Evolutionary conservation across 1,284 basidiomycete species (phyloP), one percentile per base, ranked within the genome.

Genomic region (Sanghuangporus weigelae): DNA sequence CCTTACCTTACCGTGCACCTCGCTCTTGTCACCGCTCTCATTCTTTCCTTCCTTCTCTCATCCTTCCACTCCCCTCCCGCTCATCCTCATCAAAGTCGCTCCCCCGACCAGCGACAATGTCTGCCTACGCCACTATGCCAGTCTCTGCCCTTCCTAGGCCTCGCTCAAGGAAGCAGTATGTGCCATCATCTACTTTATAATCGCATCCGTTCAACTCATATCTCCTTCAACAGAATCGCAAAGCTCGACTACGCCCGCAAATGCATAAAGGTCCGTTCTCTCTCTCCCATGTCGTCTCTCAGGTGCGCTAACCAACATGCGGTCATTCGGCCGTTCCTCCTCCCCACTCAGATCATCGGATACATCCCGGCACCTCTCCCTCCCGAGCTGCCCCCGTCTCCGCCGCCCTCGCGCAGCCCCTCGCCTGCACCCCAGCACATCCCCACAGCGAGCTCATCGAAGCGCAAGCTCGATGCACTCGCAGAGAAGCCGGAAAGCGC

Each of bases 321-420:
- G 44, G 53, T 38, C 54, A 26, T 44, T 23, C 51, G 42, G 16
- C 59, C 21, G 57, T 49, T 11, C 26, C 48, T 42, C 11, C 65
- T 31, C 67, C 62, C 63, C 64, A 63, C 69, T 59, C 71, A 89
- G 86, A 81, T 87, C 73, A 78, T 89, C 69, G 84, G 83, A 62
- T 74, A 78, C 64, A 78, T 86, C 63, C 74, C 77, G 63, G 70
- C 78, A 39, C 83, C 81, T 65, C 78, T 87, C 38, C 85, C 88
- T 60, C 80, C 85, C 68, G 79, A 81, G 65, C 77, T 89, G 63
- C 87, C 87, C 38, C 84, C 84, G 63, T 87, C 87, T 63, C 86
- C 87, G 62, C 86, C 86, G 14, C 78, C 80, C 48, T 89, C 87
- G 69, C 82, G 85, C 69, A 76, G 81, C 68, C 73, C 79, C 70